Conservation (phyloP, 306 rosid species). For the Medicago lupulina region DNA sequence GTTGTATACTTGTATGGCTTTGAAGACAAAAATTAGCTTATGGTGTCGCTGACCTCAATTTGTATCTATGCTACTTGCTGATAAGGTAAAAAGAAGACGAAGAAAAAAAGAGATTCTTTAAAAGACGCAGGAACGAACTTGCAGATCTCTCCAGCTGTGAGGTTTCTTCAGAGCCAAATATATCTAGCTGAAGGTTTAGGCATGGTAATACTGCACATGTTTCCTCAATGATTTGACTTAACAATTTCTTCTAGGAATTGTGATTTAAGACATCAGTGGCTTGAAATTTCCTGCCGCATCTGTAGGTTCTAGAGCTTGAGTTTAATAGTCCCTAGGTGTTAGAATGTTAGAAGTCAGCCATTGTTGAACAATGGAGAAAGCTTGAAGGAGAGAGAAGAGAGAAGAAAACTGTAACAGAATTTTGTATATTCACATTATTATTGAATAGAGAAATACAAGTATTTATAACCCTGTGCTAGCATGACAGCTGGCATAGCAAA, state of each 20-base stretch:
- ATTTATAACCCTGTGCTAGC: too few species aligned
- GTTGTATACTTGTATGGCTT: slow-evolving; percentile 19
- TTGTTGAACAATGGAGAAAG: too few species aligned
- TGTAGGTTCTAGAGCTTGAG: slow-evolving; percentile 33
- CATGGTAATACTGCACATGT: slow-evolving; percentile 64
- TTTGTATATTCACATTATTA: too few species aligned
- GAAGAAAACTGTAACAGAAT: too few species aligned
- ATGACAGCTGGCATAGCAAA: too few species aligned
- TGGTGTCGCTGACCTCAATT: slow-evolving; percentile 28
- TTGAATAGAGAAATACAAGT: too few species aligned
- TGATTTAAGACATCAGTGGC: slow-evolving; percentile 2
- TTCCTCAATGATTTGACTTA: slow-evolving; percentile 35
- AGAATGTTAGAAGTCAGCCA: too few species aligned
- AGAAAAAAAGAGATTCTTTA: slow-evolving; percentile 74
- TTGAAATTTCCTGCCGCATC: slow-evolving; percentile 28
- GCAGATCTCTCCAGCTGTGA: slow-evolving; percentile 74
- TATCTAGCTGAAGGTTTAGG: slow-evolving; percentile 90
- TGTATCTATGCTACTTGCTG: slow-evolving; percentile 38
- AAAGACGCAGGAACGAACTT: slow-evolving; percentile 70
- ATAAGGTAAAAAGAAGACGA: slow-evolving; percentile 78
- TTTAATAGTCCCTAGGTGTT: not conserved
- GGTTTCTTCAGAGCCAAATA: slow-evolving; percentile 90
- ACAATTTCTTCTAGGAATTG: slow-evolving; percentile 32
- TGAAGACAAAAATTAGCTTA: slow-evolving; percentile 7
- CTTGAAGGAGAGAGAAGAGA: too few species aligned